Evolutionary conservation across 164 flowering plant species (phyloP), one percentile per base, ranked within the genome.

Genomic region (Taxillus chinensis): DNA sequence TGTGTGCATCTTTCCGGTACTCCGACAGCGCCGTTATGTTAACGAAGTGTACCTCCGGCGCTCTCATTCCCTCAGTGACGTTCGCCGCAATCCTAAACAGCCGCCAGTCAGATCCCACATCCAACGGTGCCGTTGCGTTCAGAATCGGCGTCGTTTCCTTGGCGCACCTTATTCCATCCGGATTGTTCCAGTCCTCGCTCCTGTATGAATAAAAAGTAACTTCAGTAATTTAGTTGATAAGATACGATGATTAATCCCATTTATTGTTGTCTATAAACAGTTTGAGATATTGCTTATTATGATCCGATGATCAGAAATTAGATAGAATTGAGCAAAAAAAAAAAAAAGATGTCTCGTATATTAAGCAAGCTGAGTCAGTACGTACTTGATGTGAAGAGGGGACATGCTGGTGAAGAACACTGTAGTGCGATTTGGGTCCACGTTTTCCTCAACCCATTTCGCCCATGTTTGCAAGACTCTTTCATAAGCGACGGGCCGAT

Each of bases 321-420:
- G 27, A 27, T 27, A 27, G 27, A 27, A 27, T 27, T 27, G 27
- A 27, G 27, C 27, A 27, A 2, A 27, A 27, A 57, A n/a, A 49
- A 27, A 12, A 14, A 38, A 50, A 0, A 39, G n/a, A 15, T 59
- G 41, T 2, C 27, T 27, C 2, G 27, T 27, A 27, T 27, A 27
- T 27, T 27, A 27, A 27, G 27, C 27, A 0, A 27, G 27, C 27
- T 27, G 27, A 27, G 27, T 27, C 27, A 12, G 0, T 27, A 7
- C 58, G 72, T 83, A 93, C 99, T 88, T 95, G 87, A 90, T 89
- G 66, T 95, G 99, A 9, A 91, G 83, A 69, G 99, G 97, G 65
- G 97, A 89, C 92, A 83, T 82, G 86, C 96, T 85, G 68, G 57
- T 79, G 82, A 95, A 95, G 85, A 95, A 95, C 52, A 91, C 87